These are phyloP conservation scores for Lentinula sp. DNA, from an alignment of 768 basidiomycete genomes.

Conservation along the genomic window DNA sequence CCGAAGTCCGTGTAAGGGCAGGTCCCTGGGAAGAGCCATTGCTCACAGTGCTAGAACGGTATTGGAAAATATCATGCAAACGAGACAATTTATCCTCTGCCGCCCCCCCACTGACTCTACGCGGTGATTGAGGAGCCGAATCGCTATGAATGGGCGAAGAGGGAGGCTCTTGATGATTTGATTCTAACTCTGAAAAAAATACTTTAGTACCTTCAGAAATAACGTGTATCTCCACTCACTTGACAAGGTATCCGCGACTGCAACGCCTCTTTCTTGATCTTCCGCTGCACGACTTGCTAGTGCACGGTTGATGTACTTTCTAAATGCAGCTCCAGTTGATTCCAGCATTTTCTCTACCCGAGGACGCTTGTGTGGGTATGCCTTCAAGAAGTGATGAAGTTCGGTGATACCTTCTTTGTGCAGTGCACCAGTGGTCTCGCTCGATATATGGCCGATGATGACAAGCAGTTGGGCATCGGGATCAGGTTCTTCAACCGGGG, in stretches of 20 bases:
- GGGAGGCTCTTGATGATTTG: conserved; percentile 37
- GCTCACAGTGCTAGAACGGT: conserved; percentile 62
- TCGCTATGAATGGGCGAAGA: conserved; percentile 19
- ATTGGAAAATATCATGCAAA: conserved; percentile 79
- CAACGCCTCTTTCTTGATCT: conserved; percentile 73
- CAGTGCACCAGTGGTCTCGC: conserved; percentile 81
- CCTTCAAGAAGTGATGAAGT: conserved; percentile 88
- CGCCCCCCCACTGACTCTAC: conserved; percentile 27
- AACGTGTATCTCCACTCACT: conserved; percentile 42
- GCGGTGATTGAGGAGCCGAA: conserved; percentile 22
- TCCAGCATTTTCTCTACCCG: conserved; percentile 86
- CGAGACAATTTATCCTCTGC: conserved; percentile 66
- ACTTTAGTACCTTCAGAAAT: conserved; percentile 6
- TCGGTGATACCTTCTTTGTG: conserved; percentile 95
- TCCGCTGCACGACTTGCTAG: conserved; percentile 84
- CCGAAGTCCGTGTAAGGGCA: conserved; percentile 20
- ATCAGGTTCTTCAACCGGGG: conserved; percentile 72
- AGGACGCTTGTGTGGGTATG: conserved; percentile 76
- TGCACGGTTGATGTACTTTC: conserved; percentile 87
- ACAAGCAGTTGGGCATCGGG: conserved; percentile 78
- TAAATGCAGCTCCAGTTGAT: conserved; percentile 83
- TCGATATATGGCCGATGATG: conserved; percentile 83
- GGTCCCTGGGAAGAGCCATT: conserved; percentile 34
- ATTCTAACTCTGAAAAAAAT: conserved; percentile 52
- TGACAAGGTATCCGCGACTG: conserved; percentile 77